Percentiles rank a stretch among this genome's conserved stretches.
Conservation (phyloP, 2,329 filamentous ascomycete genomes). For the Pseudocercospora ulei region DNA sequence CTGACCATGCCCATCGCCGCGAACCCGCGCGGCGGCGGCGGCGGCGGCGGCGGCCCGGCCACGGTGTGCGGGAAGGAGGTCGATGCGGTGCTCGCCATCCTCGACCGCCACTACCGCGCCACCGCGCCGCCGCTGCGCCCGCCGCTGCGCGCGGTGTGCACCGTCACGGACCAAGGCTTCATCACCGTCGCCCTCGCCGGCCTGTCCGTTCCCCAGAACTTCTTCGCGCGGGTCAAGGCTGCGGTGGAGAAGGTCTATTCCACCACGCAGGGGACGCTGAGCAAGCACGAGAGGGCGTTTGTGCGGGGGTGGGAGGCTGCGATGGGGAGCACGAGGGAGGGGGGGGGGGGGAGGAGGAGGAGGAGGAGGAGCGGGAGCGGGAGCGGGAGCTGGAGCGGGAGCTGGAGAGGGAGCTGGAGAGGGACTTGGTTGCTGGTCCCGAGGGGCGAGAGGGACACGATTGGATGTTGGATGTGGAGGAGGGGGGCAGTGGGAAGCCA, state of each 20-base stretch:
- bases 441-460: too few species aligned
- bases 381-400: not conserved
- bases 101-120: not conserved
- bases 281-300: not conserved
- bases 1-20: too few species aligned
- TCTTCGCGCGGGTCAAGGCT: not conserved
- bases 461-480: too few species aligned
- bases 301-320: not conserved
- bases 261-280: not conserved
- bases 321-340: not conserved
- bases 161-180: not conserved
- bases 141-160: not conserved
- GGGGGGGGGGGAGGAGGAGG: not conserved
- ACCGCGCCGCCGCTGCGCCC: not conserved
- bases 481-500: too few species aligned
- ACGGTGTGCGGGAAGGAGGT: too few species aligned
- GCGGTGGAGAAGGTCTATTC: not conserved
- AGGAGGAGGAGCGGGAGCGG: not conserved
- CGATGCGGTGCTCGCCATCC: not conserved
- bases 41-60: too few species aligned
- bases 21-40: too few species aligned
- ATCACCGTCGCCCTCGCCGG: not conserved
- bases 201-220: not conserved
- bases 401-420: constrained; percentile 1
- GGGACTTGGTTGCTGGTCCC: too few species aligned